Evolutionary conservation across 441 rosid species (phyloP).

Genomic region (Gossypium aridum): DNA sequence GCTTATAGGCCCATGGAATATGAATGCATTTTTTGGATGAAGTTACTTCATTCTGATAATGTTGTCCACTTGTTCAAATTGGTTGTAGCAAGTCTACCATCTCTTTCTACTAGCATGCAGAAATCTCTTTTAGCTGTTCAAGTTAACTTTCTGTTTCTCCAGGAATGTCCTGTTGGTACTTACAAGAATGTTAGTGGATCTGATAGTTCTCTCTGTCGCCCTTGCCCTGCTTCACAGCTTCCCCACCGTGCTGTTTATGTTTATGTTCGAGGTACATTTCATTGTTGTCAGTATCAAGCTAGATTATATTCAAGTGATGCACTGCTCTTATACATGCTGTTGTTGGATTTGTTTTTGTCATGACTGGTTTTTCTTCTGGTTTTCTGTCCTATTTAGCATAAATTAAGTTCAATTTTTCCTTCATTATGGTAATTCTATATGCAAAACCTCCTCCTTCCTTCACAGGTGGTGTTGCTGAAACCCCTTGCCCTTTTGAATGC

Average conservation of each 20-base stretch:
- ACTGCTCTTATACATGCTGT: not conserved
- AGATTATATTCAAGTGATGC: not conserved
- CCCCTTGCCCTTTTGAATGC: conserved; percentile 92
- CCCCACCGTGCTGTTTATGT: conserved; percentile 79
- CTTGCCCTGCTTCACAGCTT: conserved; percentile 73
- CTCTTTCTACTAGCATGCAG: not conserved
- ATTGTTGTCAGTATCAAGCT: not conserved
- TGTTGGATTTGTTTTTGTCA: not conserved
- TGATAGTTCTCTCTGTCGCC: conserved; percentile 68
- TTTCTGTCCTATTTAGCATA: not conserved
- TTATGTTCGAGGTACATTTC: conserved; percentile 70
- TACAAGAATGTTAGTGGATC: conserved; percentile 86
- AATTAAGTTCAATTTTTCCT: not conserved
- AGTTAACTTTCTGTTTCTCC: conserved; percentile 25
- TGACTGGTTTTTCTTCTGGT: not conserved
- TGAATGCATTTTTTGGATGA: not conserved
- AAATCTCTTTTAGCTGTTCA: not conserved
- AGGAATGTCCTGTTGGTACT: conserved; percentile 98
- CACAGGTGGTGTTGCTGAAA: conserved; percentile 89
- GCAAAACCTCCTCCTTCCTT: conserved; percentile 14
- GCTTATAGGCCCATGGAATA: not conserved
- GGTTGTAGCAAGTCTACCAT: conserved; percentile 7
- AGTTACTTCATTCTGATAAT: not conserved
- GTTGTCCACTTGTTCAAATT: not conserved
- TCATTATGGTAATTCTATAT: not conserved